Conservation (phyloP, 2,329 filamentous ascomycete genomes). For the Fusarium sp. region DNA sequence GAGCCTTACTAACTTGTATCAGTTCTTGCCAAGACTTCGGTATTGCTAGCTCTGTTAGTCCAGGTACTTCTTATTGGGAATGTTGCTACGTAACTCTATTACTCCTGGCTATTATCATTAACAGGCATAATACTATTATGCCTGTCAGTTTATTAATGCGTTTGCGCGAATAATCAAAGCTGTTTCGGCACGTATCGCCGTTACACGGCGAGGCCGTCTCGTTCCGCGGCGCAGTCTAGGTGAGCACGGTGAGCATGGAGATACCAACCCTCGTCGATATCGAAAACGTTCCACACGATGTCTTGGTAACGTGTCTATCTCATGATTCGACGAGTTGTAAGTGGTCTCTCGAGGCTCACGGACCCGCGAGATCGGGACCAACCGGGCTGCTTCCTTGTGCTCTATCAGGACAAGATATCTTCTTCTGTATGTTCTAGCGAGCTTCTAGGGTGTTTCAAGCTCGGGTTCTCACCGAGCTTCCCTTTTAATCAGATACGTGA, state of each 20-base stretch:
- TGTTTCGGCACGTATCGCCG: neutral
- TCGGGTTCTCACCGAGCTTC: conserved; percentile 26
- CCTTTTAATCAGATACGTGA: neutral
- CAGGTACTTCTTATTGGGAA: neutral
- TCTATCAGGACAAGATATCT: neutral
- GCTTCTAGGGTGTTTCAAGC: conserved; percentile 25
- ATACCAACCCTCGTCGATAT: neutral
- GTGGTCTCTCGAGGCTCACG: conserved; percentile 4
- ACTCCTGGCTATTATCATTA: neutral
- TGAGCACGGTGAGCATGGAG: conserved; percentile 30
- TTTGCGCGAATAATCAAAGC: conserved; percentile 34
- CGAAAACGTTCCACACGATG: conserved; percentile 36
- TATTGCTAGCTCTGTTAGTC: neutral
- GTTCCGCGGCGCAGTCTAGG: conserved; percentile 29
- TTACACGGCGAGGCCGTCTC: conserved; percentile 29
- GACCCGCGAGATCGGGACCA: conserved; percentile 35
- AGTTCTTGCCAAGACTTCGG: neutral
- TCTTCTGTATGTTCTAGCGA: conserved; percentile 24
- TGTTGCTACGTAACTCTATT: neutral
- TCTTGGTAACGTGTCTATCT: conserved; percentile 36
- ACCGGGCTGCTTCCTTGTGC: conserved; percentile 31
- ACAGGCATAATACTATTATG: neutral
- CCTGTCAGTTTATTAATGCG: neutral
- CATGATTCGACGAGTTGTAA: conserved; percentile 28
- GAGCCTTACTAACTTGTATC: neutral